These are phyloP conservation scores for Exobasidium rhododendri DNA, from an alignment of 1,284 basidiomycete genomes.

Conservation along the genomic window DNA sequence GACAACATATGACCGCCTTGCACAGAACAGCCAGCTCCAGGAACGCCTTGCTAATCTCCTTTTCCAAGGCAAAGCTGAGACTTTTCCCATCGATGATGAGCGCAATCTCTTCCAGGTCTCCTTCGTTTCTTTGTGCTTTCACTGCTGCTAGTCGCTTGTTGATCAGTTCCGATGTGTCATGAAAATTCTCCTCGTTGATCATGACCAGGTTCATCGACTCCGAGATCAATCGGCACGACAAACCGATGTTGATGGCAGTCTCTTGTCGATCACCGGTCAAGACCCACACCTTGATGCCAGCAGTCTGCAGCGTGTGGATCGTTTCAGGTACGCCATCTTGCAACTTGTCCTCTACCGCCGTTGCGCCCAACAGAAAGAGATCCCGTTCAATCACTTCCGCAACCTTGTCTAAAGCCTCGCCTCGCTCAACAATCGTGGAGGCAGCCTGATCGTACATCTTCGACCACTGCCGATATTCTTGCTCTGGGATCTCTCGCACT, in stretches of 20 bases:
- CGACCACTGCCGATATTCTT: conserved; percentile 87
- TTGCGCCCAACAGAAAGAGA: conserved; percentile 86
- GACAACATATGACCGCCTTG: conserved; percentile 96
- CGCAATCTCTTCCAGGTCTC: conserved; percentile 90
- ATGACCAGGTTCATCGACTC: conserved; percentile 95
- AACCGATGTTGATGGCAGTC: conserved; percentile 98
- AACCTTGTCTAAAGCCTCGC: conserved; percentile 87
- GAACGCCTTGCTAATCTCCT: conserved; percentile 82
- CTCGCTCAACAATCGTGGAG: conserved; percentile 82
- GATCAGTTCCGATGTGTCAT: conserved; percentile 80
- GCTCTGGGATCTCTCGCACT: conserved; percentile 81
- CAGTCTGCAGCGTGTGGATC: conserved; percentile 94
- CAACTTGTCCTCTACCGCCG: conserved; percentile 96
- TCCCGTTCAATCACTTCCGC: conserved; percentile 96
- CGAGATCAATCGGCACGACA: conserved; percentile 92
- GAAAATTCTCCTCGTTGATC: conserved; percentile 83
- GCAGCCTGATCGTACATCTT: conserved; percentile 86
- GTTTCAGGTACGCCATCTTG: conserved; percentile 98
- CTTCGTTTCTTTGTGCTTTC: conserved; percentile 82
- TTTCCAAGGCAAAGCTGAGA: conserved; percentile 85
- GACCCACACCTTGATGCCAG: conserved; percentile 99
- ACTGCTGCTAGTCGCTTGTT: conserved; percentile 84
- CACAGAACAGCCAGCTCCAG: conserved; percentile 96
- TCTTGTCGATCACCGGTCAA: conserved; percentile 96
- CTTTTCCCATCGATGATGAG: conserved; percentile 97